A percentile compares a stretch with the other conserved stretches of the same genome.
Conservation (phyloP, 495 filamentous ascomycete genomes). For the Aspergillus sparsus region DNA sequence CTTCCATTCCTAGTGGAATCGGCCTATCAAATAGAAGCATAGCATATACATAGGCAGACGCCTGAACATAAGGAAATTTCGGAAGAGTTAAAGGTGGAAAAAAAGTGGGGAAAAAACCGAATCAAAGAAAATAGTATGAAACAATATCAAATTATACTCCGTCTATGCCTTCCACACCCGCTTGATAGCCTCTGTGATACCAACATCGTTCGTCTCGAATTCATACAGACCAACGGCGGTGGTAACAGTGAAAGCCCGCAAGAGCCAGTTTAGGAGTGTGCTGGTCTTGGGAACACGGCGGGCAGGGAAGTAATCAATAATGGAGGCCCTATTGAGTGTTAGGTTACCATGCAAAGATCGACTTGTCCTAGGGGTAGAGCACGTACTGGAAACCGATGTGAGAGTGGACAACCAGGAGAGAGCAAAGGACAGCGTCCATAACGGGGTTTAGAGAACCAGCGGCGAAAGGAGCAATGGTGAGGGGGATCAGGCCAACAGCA, state of each 20-base stretch:
- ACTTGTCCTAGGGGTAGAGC: neutral
- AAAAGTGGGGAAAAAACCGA: conserved; percentile 29
- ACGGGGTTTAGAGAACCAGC: conserved; percentile 86
- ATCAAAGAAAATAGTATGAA: conserved; percentile 19
- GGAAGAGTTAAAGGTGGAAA: conserved; percentile 17
- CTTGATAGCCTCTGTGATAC: conserved; percentile 84
- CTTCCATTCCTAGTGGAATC: conserved; percentile 26
- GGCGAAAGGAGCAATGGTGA: conserved; percentile 89
- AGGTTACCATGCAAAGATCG: neutral
- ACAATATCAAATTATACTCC: conserved; percentile 13
- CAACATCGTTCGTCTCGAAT: conserved; percentile 99
- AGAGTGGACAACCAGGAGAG: conserved; percentile 82
- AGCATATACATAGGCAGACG: conserved; percentile 47
- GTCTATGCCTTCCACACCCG: conserved; percentile 76
- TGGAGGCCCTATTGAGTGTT: conserved; percentile 55
- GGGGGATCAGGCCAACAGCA: conserved; percentile 74
- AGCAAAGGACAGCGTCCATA: conserved; percentile 83
- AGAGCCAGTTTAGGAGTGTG: conserved; percentile 67
- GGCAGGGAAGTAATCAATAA: conserved; percentile 87
- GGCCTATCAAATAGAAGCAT: conserved; percentile 32
- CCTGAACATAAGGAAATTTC: conserved; percentile 30
- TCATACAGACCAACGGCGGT: conserved; percentile 92
- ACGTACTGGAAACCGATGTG: conserved; percentile 87
- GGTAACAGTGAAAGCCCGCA: conserved; percentile 74
- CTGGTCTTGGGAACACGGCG: conserved; percentile 67